These are phyloP conservation scores for Blastobotrys mokoenaii DNA, from an alignment of 805 yeast genomes.

Conservation along the genomic window DNA sequence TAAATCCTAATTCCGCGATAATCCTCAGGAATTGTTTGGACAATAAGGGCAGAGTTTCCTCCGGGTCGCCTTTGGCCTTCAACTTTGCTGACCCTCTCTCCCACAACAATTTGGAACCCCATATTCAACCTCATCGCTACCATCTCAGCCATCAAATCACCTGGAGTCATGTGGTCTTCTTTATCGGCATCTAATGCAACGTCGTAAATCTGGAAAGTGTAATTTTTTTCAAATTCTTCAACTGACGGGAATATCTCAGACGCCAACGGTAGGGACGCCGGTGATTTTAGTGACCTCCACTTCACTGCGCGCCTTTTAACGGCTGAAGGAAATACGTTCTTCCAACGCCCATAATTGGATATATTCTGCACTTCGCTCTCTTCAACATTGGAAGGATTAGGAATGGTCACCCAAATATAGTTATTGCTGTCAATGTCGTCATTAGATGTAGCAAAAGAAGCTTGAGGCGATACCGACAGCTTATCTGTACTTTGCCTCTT, in stretches of 20 bases:
- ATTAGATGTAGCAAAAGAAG: no score
- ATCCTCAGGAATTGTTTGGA: constrained; percentile 41
- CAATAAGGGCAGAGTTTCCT: constrained; percentile 46
- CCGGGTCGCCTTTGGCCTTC: constrained; percentile 53
- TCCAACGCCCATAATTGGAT: constrained; percentile 79
- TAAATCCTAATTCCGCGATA: constrained; percentile 59
- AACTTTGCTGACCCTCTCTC: constrained; percentile 53
- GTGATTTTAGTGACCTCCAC: constrained; percentile 90
- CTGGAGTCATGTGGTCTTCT: constrained; percentile 42
- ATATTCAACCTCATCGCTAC: constrained; percentile 69
- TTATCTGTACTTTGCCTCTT: no score
- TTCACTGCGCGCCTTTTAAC: constrained; percentile 62
- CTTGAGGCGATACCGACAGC: no score
- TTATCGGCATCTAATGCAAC: constrained; percentile 56
- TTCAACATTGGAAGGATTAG: constrained; percentile 69
- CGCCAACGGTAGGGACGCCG: constrained; percentile 84
- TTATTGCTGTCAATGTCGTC: constrained; percentile 11
- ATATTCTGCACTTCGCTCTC: constrained; percentile 46
- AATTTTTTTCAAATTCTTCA: constrained; percentile 60
- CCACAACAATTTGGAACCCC: constrained; percentile 87
- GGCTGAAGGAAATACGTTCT: constrained; percentile 73
- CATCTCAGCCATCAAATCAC: constrained; percentile 75
- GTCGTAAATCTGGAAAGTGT: constrained; percentile 76
- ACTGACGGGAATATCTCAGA: constrained; percentile 69
- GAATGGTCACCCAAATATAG: constrained; percentile 52